Conservation (phyloP, 2,329 filamentous ascomycete genomes). For the Aspergillus cejpii region DNA sequence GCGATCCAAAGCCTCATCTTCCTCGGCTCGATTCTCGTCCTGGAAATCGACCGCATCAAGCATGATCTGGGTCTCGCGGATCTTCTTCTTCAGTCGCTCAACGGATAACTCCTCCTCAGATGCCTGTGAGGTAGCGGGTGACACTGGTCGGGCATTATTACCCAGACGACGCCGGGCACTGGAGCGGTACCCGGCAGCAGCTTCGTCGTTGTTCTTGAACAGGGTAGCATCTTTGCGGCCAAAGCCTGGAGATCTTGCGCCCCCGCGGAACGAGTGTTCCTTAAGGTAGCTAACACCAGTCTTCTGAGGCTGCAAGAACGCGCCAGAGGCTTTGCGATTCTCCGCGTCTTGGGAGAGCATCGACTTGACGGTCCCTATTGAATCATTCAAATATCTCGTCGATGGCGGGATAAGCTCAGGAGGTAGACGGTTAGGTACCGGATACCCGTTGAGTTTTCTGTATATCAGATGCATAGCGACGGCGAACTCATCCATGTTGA, state of each 20-base stretch:
- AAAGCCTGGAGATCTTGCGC: conserved; percentile 50
- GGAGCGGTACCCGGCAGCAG: conserved; percentile 84
- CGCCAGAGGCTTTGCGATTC: conserved; percentile 78
- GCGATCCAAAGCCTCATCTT: conserved; percentile 86
- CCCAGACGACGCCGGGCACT: conserved; percentile 83
- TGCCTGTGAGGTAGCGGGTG: conserved; percentile 62
- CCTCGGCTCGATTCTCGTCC: conserved; percentile 80
- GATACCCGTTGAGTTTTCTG: conserved; percentile 91
- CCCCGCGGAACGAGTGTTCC: conserved; percentile 78
- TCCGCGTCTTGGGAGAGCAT: conserved; percentile 87
- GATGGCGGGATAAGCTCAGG: conserved; percentile 92
- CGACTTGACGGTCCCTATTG: conserved; percentile 86
- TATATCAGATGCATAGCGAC: conserved; percentile 99
- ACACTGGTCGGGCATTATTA: conserved; percentile 63
- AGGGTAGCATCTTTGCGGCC: conserved; percentile 90
- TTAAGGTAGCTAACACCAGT: conserved; percentile 99
- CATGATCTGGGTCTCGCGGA: conserved; percentile 88
- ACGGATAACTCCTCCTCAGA: conserved; percentile 73
- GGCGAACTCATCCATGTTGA: conserved; percentile 95
- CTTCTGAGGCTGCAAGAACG: conserved; percentile 84
- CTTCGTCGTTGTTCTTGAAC: conserved; percentile 84
- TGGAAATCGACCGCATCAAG: conserved; percentile 95
- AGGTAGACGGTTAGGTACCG: conserved; percentile 77
- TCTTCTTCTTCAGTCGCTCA: conserved; percentile 86
- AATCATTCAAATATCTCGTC: conserved; percentile 84